Conservation (phyloP, 2,329 filamentous ascomycete species). For the Cladophialophora yegresii region DNA sequence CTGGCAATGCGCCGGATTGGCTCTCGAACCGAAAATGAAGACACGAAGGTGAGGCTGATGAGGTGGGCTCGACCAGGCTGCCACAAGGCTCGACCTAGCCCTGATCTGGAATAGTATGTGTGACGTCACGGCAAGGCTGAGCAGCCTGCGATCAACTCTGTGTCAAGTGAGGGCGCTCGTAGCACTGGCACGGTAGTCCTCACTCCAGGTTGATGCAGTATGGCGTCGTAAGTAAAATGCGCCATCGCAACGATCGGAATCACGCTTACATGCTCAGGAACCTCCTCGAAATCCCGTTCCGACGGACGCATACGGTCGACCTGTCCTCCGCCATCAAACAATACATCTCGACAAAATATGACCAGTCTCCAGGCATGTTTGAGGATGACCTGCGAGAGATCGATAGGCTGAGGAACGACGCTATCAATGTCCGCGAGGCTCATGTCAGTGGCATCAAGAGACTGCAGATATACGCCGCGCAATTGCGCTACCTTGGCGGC, state of each 20-base stretch:
- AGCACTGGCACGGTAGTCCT: not conserved
- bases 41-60: not conserved
- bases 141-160: not conserved
- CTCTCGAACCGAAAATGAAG: not conserved
- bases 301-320: conserved; percentile 75
- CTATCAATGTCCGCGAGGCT: conserved; percentile 84
- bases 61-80: not conserved
- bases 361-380: conserved; percentile 98
- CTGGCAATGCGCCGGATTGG: not conserved
- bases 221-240: conserved; percentile 29
- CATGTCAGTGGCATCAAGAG: conserved; percentile 84
- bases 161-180: not conserved
- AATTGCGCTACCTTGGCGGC: conserved; percentile 87
- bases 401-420: conserved; percentile 77
- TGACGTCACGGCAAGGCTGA: not conserved
- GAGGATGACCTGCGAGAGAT: conserved; percentile 82
- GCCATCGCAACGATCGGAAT: not conserved
- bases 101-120: not conserved
- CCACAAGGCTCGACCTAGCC: not conserved
- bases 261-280: conserved; percentile 41
- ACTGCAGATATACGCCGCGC: conserved; percentile 86
- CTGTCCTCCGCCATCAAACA: conserved; percentile 82
- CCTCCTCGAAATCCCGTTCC: conserved; percentile 78
- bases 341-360: conserved; percentile 98
- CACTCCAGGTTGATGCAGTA: conserved; percentile 7